Evolutionary conservation across 768 basidiomycete genomes (phyloP).

Genomic region (Phlegmacium glaucopus): DNA sequence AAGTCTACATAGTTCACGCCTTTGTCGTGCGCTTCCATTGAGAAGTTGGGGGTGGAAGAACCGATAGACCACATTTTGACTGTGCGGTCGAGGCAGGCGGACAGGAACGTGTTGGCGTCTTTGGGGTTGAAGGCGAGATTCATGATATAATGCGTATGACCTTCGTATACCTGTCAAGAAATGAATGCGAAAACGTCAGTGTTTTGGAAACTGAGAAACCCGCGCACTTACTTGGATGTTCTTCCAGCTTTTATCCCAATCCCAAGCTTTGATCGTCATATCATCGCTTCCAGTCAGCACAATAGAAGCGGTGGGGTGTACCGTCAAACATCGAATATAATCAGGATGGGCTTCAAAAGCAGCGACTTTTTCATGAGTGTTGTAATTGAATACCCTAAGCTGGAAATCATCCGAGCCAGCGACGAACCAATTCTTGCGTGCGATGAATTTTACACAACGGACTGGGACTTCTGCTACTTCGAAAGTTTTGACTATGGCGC

Average conservation of each 20-base stretch:
- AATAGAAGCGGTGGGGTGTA: conserved; percentile 89
- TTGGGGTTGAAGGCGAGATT: no score
- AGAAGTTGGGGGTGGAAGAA: no score
- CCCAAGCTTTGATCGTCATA: conserved; percentile 99
- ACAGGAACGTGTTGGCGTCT: no score
- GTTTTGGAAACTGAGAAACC: no score
- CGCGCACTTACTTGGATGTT: conserved; percentile 94
- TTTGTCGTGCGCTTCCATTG: no score
- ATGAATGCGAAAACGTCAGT: no score
- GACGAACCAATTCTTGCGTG: no score
- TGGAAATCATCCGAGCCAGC: conserved; percentile 88
- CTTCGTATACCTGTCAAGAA: no score
- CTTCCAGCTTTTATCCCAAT: conserved; percentile 99
- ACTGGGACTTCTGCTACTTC: conserved; percentile 97
- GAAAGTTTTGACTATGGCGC: conserved; percentile 97
- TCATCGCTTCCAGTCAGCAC: conserved; percentile 97
- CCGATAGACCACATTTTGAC: conserved; percentile 99
- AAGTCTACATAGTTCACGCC: conserved; percentile 99
- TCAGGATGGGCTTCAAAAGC: conserved; percentile 98
- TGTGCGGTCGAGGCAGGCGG: no score
- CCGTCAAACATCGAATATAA: conserved; percentile 95
- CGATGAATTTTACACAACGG: no score
- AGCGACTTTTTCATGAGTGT: conserved; percentile 94
- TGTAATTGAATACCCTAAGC: conserved; percentile 97
- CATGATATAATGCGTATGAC: conserved; percentile 99